These are phyloP conservation scores for Melastoma candidum DNA, from an alignment of 441 rosid species.

Conservation along the genomic window DNA sequence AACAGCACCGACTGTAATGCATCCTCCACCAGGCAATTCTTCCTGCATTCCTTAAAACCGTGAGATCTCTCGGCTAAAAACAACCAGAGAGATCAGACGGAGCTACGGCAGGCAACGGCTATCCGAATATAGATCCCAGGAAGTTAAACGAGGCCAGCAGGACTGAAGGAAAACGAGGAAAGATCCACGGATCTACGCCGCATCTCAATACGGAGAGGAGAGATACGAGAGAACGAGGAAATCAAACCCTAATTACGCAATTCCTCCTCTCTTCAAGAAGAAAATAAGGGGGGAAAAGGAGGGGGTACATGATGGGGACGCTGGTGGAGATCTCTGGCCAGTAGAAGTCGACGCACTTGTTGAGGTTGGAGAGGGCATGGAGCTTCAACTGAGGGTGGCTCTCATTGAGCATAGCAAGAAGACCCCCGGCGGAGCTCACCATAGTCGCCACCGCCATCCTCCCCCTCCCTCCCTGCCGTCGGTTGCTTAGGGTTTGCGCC, in stretches of 20 bases:
- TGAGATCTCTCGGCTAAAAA: no score
- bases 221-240: neutral
- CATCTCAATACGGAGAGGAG: no score
- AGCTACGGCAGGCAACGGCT: no score
- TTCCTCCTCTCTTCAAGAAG: neutral
- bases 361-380: constrained; percentile 80
- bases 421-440: constrained; percentile 86
- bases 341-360: constrained; percentile 72
- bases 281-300: neutral
- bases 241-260: neutral
- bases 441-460: constrained; percentile 53
- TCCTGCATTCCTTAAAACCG: no score
- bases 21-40: no score
- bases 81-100: no score
- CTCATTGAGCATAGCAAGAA: constrained; percentile 93
- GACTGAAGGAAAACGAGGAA: no score
- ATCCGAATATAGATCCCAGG: no score
- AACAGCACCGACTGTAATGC: no score
- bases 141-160: no score
- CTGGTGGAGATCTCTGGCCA: constrained; percentile 99
- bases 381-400: constrained; percentile 65
- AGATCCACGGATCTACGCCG: no score
- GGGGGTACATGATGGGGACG: constrained; percentile 71
- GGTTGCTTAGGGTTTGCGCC: no score
- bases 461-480: neutral